Base-by-base conservation (phyloP, 495 filamentous ascomycete genomes). In the Astrothelium subdiscretum region DNA sequence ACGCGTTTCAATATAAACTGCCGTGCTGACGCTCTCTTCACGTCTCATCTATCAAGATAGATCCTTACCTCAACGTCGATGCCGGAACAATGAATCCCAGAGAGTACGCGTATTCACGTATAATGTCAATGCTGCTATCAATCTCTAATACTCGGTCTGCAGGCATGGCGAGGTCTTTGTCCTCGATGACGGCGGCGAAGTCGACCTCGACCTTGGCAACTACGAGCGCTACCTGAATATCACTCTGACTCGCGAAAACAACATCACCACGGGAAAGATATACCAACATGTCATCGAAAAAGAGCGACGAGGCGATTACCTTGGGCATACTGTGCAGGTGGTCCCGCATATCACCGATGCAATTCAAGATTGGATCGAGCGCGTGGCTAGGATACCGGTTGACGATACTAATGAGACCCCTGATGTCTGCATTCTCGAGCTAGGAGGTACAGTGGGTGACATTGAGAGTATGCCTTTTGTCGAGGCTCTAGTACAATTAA, bases 181-280 rank as follows among this genome's bases (percentile, higher is more conserved):
- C 26, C 79, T 85, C 40, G 79, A 86, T 70, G 88, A 91, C 68
- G 87, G 87, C 57, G 88, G 86, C 60, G 90, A 95, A 75, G 83
- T 85, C 58, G 94, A 98, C 74, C 82, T 98, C 12, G 94, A 98
- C 73, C 82, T 98, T 22, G 94, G 94, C 44, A 97, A 97, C 77
- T 98, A 98, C 73, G 92, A 97, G 75, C 80, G 91, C 24, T 90
- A 89, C 67, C 81, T 89, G 52, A 80, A 84, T 64, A 80, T 89
- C 61, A 87, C 85, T 11, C 80, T 95, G 29, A 86, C 80, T 5
- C 77, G 83, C 22, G 89, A 94, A 62, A 88, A 90, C 76, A 96
- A 95, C 71, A 94, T 97, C 74, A 97, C 92, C 26, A 96, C 92
- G 11, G 94, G 94, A 64, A 97, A 97, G 79, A 87, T 97, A 64